phyloP scores from a whole-genome alignment of 1,284 basidiomycete genomes.

The Cystobasidium sp. region DNA sequence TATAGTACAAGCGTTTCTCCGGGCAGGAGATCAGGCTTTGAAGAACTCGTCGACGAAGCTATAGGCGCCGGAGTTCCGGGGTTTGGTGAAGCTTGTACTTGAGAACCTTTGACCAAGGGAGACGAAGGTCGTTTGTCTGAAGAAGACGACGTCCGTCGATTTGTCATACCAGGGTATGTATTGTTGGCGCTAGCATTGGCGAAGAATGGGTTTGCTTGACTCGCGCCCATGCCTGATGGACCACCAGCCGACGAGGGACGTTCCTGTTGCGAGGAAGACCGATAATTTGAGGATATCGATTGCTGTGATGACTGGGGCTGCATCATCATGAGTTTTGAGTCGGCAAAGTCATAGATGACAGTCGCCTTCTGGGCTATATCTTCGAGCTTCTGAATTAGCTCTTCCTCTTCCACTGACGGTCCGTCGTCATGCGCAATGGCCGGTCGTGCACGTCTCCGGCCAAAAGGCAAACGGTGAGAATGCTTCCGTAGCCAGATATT shows the following conservation, averaged over 20 bases:
- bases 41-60: not conserved
- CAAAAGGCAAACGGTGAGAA: slow-evolving; percentile 48
- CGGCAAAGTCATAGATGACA: slow-evolving; percentile 88
- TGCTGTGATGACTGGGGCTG: slow-evolving; percentile 45
- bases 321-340: slow-evolving; percentile 79
- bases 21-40: slow-evolving; percentile 56
- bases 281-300: slow-evolving; percentile 47
- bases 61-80: not conserved
- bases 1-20: slow-evolving; percentile 86
- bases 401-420: slow-evolving; percentile 79
- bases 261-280: slow-evolving; percentile 40
- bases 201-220: slow-evolving; percentile 49
- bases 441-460: slow-evolving; percentile 48
- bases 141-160: slow-evolving; percentile 46
- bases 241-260: slow-evolving; percentile 30
- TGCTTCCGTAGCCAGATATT: slow-evolving; percentile 55
- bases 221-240: slow-evolving; percentile 43
- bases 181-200: slow-evolving; percentile 41
- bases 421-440: slow-evolving; percentile 53
- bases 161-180: slow-evolving; percentile 19
- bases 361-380: slow-evolving; percentile 94
- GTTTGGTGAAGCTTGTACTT: slow-evolving; percentile 31
- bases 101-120: slow-evolving; percentile 46
- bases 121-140: slow-evolving; percentile 47
- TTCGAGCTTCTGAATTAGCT: slow-evolving; percentile 74